Evolutionary conservation across 345 rosid genomes (phyloP), one percentile per base, ranked within the genome.

Genomic region (Camelina laxa): DNA sequence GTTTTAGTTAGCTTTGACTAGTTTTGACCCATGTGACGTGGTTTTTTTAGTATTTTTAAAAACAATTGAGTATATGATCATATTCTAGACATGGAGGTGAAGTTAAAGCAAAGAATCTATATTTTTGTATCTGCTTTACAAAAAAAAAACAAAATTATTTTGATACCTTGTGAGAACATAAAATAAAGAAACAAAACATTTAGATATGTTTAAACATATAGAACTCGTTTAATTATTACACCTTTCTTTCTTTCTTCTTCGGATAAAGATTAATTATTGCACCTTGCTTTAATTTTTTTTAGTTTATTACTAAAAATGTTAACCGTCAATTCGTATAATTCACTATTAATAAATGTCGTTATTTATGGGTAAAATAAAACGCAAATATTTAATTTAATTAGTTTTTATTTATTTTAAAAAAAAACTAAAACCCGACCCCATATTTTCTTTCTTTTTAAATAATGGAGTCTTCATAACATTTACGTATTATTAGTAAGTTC

Each of bases 71-170:
- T 33, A 33, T 24, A 24, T 38, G 62, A 49, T 74, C 17, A 48
- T 22, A 76, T 70, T 70, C 60, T 63, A 70, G 42, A 47, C 67
- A 76, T 70, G 67, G 39, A 76, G 33, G 54, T 64, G 1, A 76
- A 76, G 71, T 38, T 22, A 55, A 76, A 56, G 80, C 75, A 76
- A 76, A 47, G 75, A 70, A 76, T 72, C 51, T 47, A 55, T 36
- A 69, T 16, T 20, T 44, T 53, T 51, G 15, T 22, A 19, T 1
- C 4, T 49, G 20, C 61, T 75, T 67, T 36, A 39, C 54, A 35
- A 2, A 38, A 41, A 38, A 41, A 51, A 30, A 42, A 62, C 35
- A 27, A 27, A 42, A 41, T 3, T 27, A 44, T 24, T 15, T 49
- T 9, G 17, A 36, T 47, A 9, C 20, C 44, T 47, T 59, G 47